These are phyloP conservation scores for Colletotrichum truncatum DNA, from an alignment of 2,329 filamentous ascomycete genomes.

Conservation along the genomic window DNA sequence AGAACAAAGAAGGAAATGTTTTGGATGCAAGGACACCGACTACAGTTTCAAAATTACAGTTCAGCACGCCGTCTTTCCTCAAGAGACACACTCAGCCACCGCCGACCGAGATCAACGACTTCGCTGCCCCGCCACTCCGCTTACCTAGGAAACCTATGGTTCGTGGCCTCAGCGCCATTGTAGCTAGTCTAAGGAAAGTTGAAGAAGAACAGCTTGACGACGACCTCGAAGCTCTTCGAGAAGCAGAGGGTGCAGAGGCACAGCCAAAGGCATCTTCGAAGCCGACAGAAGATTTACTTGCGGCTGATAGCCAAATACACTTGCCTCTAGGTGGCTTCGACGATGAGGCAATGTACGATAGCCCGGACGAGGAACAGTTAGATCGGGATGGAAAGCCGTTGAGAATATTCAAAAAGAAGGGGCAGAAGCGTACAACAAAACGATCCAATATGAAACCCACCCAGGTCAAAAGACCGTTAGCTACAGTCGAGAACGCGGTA, in stretches of 20 bases:
- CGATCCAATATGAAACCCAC: conserved; percentile 71
- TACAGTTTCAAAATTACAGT: conserved; percentile 64
- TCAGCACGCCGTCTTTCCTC: conserved; percentile 79
- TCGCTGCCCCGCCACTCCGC: conserved; percentile 58
- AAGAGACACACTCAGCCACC: conserved; percentile 55
- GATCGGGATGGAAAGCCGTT: conserved; percentile 68
- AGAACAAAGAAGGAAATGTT: conserved; percentile 52
- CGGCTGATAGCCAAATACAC: conserved; percentile 52
- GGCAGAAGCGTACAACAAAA: conserved; percentile 81
- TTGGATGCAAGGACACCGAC: conserved; percentile 54
- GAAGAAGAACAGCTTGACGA: conserved; percentile 76
- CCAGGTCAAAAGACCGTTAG: conserved; percentile 55
- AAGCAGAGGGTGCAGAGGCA: conserved; percentile 66
- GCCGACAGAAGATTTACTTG: conserved; percentile 46
- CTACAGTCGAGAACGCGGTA: conserved; percentile 39
- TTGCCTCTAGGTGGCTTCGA: conserved; percentile 69
- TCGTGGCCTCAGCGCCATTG: conserved; percentile 77
- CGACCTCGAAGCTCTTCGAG: conserved; percentile 77
- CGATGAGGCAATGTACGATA: conserved; percentile 68
- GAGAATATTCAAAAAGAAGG: conserved; percentile 82
- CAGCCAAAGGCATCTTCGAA: conserved; percentile 33
- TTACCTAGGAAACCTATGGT: conserved; percentile 70
- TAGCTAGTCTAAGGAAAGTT: conserved; percentile 74
- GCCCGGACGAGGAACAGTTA: conserved; percentile 57
- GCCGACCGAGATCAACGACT: conserved; percentile 65